A percentile compares a stretch with the other conserved stretches of the same genome.
phyloP scores from a whole-genome alignment of 2,329 filamentous ascomycete genomes.

The Penicillium sp. region DNA sequence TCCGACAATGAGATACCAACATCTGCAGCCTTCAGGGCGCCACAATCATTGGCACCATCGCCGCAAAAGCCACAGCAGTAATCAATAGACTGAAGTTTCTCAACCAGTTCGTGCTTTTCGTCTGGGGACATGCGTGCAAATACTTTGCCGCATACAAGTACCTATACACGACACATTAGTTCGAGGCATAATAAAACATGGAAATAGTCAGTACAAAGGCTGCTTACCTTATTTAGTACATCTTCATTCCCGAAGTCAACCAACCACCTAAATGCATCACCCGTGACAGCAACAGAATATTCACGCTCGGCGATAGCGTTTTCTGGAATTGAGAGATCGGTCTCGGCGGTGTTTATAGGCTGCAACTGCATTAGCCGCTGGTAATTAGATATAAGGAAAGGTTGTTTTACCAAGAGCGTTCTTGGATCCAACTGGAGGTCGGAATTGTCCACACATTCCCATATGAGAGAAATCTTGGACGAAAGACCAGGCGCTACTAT shows the following conservation, averaged over 20 bases:
- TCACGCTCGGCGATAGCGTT: conserved; percentile 77
- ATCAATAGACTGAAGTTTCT: conserved; percentile 93
- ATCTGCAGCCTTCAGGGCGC: conserved; percentile 92
- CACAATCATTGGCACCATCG: conserved; percentile 96
- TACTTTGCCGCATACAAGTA: conserved; percentile 87
- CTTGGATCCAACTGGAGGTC: conserved; percentile 73
- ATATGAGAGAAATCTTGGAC: conserved; percentile 69
- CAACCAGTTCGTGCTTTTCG: conserved; percentile 95
- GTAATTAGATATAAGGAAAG: neutral
- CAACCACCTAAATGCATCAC: conserved; percentile 95
- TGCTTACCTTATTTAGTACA: conserved; percentile 65
- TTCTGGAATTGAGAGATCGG: conserved; percentile 80
- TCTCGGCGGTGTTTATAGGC: conserved; percentile 70
- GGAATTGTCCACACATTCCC: conserved; percentile 93
- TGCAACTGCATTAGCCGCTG: conserved; percentile 36
- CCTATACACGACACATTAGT: conserved; percentile 47
- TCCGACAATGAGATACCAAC: conserved; percentile 96
- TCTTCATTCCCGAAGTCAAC: conserved; percentile 85
- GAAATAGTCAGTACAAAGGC: neutral
- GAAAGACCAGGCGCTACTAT: conserved; percentile 65
- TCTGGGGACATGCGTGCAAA: conserved; percentile 99
- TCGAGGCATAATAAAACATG: neutral
- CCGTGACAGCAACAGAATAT: conserved; percentile 84
- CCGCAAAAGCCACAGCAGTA: conserved; percentile 96
- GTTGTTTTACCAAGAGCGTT: conserved; percentile 62